These are phyloP conservation scores for Tricholoma flavovirens DNA, from an alignment of 768 basidiomycete species.

Conservation along the genomic window DNA sequence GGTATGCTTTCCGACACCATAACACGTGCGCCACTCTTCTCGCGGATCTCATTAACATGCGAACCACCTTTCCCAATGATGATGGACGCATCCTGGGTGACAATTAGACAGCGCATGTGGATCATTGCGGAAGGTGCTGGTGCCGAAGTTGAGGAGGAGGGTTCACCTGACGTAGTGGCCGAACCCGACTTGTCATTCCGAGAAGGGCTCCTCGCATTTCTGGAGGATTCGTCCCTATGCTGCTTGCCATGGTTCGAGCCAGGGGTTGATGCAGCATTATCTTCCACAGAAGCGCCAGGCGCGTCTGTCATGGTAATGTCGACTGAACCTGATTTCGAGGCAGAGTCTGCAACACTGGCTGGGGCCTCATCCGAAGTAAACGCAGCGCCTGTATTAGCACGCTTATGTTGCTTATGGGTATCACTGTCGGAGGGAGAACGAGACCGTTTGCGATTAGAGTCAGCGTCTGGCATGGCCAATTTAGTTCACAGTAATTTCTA, in stretches of 20 bases:
- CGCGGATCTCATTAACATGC: slow-evolving; percentile 97
- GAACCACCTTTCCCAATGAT: slow-evolving; percentile 96
- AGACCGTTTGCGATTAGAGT: slow-evolving; percentile 79
- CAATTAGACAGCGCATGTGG: slow-evolving; percentile 96
- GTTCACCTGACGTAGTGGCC: slow-evolving; percentile 43
- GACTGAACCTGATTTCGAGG: slow-evolving; percentile 34
- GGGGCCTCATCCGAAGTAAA: slow-evolving; percentile 58
- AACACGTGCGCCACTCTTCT: slow-evolving; percentile 94
- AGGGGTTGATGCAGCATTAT: slow-evolving; percentile 55
- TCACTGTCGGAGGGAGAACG: slow-evolving; percentile 82
- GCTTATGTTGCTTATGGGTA: slow-evolving; percentile 74
- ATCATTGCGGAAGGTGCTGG: slow-evolving; percentile 76
- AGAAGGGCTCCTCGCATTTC: slow-evolving; percentile 27
- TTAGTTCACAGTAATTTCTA: slow-evolving; percentile 37
- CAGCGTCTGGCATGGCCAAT: slow-evolving; percentile 82
- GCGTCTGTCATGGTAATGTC: slow-evolving; percentile 68
- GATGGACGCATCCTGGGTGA: slow-evolving; percentile 98
- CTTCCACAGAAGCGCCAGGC: slow-evolving; percentile 45
- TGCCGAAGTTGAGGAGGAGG: slow-evolving; percentile 44
- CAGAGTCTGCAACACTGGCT: slow-evolving; percentile 41
- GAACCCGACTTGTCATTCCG: slow-evolving; percentile 34
- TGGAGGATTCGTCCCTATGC: slow-evolving; percentile 35
- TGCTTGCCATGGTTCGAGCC: slow-evolving; percentile 37
- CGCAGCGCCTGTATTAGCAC: slow-evolving; percentile 73
- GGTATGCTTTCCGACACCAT: slow-evolving; percentile 98